A percentile compares a stretch with the other conserved stretches of the same genome.
Conservation (phyloP, 768 basidiomycete species). For the Rhodosporidiobolus sp. region DNA sequence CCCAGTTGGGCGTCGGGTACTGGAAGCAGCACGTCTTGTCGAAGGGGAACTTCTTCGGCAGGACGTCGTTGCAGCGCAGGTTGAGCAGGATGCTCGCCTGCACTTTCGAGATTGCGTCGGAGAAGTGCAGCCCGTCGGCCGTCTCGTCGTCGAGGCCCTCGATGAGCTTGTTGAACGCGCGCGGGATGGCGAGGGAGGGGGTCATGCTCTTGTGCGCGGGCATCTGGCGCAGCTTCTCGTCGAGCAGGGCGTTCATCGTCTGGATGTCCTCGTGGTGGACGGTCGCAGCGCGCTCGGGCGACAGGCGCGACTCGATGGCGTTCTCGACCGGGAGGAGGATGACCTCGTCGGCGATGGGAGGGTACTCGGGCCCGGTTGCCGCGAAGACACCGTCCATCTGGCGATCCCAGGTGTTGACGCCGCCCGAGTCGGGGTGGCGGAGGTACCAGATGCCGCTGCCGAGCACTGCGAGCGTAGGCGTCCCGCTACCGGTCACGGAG, state of each 20-base stretch:
- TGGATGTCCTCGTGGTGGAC: conserved; percentile 77
- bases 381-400: conserved; percentile 67
- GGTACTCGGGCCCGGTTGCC: conserved; percentile 39
- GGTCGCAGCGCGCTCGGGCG: conserved; percentile 61
- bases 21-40: conserved; percentile 76
- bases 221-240: conserved; percentile 55
- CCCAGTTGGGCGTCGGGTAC: conserved; percentile 64
- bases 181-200: conserved; percentile 60
- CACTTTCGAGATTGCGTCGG: conserved; percentile 58
- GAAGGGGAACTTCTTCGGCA: conserved; percentile 59
- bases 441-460: conserved; percentile 90
- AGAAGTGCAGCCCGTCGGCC: conserved; percentile 80
- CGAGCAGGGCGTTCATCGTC: conserved; percentile 84
- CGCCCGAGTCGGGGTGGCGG: conserved; percentile 68
- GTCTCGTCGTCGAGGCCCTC: conserved; percentile 59
- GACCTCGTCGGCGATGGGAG: conserved; percentile 63
- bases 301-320: conserved; percentile 64
- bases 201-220: conserved; percentile 26
- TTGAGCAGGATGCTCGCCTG: conserved; percentile 79
- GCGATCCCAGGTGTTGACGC: conserved; percentile 71
- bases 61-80: conserved; percentile 69
- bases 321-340: conserved; percentile 76
- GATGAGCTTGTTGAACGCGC: conserved; percentile 73
- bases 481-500: conserved; percentile 13
- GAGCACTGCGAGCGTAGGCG: conserved; percentile 68